Base-by-base conservation (phyloP, 78 protist genomes). In the slime mould (Dictyostelium discoideum) region DNA sequence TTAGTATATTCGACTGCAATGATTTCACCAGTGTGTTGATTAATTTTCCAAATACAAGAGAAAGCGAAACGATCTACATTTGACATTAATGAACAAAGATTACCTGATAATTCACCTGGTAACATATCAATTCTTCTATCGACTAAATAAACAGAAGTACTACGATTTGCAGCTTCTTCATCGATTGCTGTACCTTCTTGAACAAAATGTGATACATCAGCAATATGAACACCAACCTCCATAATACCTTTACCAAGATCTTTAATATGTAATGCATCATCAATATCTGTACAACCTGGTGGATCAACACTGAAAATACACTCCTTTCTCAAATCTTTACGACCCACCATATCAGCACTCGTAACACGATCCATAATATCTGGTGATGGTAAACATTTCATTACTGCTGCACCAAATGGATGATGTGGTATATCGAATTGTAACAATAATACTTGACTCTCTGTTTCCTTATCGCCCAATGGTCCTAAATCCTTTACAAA, bases 211-310 rank as follows among this genome's bases (percentile, higher is more conserved):
- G 92, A 60, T 22, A 99, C 99, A 86, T 99, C 99, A 1, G 99
- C 99, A 87, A 99, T 99, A 90, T 98, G 99, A 16, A 99, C 99
- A 63, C 99, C 99, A 8, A 98, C 97, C 72, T 93, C 97, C 39
- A n/a, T 84, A 29, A 39, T 50, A 37, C 98, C 96, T 5, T 92
- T 87, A 40, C 32, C 74, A 24, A 96, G 69, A 20, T 24, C 18
- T 44, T 78, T 86, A 54, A 84, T n/a, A 40, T 89, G 93, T 26
- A 99, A 77, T 2, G 99, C 99, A 60, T 99, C 99, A 78, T 99
- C 99, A 11, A 99, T 84, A 86, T 99, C 99, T 5, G 97, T 65
- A 26, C 98, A 97, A 4, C 99, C 98, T 8, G 97, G 84, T 16
- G 99, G 99, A 78, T 99, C 99, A 60, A 99, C 98, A 22, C 97